These are phyloP conservation scores for Mycena belliarum DNA, from an alignment of 768 basidiomycete genomes.

Conservation along the genomic window DNA sequence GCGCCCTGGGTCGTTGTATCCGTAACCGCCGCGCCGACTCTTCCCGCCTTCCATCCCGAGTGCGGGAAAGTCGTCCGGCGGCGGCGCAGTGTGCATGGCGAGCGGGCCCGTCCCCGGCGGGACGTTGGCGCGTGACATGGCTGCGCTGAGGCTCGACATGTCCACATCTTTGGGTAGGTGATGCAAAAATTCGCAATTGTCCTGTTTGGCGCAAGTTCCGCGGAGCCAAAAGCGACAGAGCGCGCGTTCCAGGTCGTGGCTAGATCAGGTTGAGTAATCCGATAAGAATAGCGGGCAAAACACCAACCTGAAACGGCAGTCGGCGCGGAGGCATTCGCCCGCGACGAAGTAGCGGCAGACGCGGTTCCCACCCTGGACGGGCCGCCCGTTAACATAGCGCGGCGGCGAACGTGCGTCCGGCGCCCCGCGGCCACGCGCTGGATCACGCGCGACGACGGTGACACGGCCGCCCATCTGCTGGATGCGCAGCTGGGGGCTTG, in stretches of 20 bases:
- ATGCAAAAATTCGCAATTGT: conserved; percentile 94
- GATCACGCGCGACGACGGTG: conserved; percentile 63
- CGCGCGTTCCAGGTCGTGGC: conserved; percentile 93
- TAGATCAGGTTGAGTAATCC: conserved; percentile 29
- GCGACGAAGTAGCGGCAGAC: conserved; percentile 97
- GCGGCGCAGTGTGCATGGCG: conserved; percentile 40
- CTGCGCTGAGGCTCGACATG: conserved; percentile 64
- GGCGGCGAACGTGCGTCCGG: conserved; percentile 32
- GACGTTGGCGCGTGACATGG: conserved; percentile 67
- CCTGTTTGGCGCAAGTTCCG: conserved; percentile 95
- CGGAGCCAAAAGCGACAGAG: conserved; percentile 97
- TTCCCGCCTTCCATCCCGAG: conserved; percentile 42
- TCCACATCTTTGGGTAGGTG: conserved; percentile 88
- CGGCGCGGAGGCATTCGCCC: conserved; percentile 92
- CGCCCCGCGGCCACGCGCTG: conserved; percentile 38
- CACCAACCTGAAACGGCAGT: conserved; percentile 94
- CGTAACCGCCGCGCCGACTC: conserved; percentile 44
- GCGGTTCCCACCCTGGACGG: conserved; percentile 62
- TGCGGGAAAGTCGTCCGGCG: conserved; percentile 73
- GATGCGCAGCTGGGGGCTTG: conserved; percentile 47
- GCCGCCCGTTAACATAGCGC: conserved; percentile 56
- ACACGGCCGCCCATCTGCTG: conserved; percentile 70
- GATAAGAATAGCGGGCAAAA: background rate
- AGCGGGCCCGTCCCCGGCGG: conserved; percentile 48
- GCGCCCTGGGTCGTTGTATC: conserved; percentile 73